Conservation (phyloP, 331 rosid genomes). For the Dryas integrifolia region DNA sequence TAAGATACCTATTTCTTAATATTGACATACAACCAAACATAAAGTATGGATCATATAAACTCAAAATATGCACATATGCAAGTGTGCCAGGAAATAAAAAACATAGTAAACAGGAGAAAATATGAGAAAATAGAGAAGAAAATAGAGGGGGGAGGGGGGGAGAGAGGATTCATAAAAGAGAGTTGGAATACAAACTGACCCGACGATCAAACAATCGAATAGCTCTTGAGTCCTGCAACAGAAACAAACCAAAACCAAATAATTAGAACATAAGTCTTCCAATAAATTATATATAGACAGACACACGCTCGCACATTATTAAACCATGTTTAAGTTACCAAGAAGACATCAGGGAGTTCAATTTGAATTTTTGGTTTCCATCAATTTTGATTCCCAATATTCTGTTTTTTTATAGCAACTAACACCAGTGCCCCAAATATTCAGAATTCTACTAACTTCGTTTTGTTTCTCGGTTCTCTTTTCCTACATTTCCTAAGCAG, state of each 20-base stretch:
- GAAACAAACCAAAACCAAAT: slow-evolving; percentile 25
- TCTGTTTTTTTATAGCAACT: background rate
- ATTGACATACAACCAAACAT: background rate
- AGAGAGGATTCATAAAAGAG: background rate
- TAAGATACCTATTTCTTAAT: background rate
- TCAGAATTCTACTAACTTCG: too few species aligned
- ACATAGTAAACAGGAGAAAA: background rate
- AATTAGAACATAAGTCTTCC: background rate
- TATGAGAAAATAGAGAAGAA: background rate
- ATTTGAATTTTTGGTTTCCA: background rate
- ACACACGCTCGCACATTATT: too few species aligned
- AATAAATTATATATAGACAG: background rate
- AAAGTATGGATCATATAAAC: too few species aligned
- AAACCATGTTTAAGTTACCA: background rate
- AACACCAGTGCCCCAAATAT: too few species aligned
- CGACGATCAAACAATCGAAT: slow-evolving; percentile 88
- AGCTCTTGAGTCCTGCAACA: slow-evolving; percentile 83
- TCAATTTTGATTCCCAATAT: background rate
- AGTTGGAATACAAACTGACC: slow-evolving; percentile 47
- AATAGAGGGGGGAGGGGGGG: background rate
- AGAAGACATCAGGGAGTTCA: background rate
- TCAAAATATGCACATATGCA: background rate
- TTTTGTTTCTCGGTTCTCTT: too few species aligned
- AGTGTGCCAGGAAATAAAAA: background rate
- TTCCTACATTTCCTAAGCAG: too few species aligned